Conservation (phyloP, 305 asterid species). For the Solanum hybrid region DNA sequence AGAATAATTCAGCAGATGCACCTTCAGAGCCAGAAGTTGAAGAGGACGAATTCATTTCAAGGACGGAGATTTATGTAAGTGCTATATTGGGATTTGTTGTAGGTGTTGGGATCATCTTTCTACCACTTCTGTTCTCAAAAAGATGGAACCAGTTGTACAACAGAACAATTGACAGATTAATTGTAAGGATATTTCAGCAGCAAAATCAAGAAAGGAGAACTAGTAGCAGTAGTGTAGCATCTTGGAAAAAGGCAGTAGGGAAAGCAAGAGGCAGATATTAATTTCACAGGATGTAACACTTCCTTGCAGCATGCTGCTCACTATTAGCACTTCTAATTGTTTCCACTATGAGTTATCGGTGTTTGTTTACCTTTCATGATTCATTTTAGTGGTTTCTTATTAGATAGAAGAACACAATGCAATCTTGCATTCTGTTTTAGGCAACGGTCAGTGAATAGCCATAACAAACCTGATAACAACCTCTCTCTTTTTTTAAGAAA, state of each 20-base stretch:
- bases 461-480: background rate
- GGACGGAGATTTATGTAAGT: slow-evolving; percentile 12
- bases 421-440: background rate
- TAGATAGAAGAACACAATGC: background rate
- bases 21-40: slow-evolving; percentile 6
- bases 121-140: slow-evolving; percentile 13
- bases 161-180: background rate
- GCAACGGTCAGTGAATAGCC: background rate
- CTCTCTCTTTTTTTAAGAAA: background rate
- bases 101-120: slow-evolving; percentile 21
- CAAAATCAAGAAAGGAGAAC: background rate
- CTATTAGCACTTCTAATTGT: background rate
- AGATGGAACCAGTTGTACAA: slow-evolving; percentile 10
- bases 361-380: background rate
- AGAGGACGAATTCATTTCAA: background rate
- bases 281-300: background rate
- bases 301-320: background rate
- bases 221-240: background rate
- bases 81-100: slow-evolving; percentile 23
- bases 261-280: background rate
- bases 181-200: slow-evolving; percentile 3
- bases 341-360: background rate
- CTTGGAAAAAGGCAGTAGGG: background rate
- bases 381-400: background rate
- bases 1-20: background rate